These are phyloP conservation scores for Blastobotrys chiropterorum DNA, from an alignment of 805 yeast genomes.

Conservation along the genomic window DNA sequence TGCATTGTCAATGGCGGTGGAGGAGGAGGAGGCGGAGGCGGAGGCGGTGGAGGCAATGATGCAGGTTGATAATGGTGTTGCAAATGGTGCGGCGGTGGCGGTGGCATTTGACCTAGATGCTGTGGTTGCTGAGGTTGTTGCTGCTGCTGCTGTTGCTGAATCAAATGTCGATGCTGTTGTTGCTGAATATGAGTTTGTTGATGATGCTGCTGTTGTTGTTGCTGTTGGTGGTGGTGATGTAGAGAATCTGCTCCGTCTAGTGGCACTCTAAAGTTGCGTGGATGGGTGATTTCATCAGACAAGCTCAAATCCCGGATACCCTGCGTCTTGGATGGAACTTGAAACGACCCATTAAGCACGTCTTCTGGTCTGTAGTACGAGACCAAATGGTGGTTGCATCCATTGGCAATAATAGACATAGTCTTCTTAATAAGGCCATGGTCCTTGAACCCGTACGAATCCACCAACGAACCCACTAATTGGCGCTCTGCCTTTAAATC, in stretches of 20 bases:
- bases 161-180: conserved; percentile 13
- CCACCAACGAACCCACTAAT: conserved; percentile 51
- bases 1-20: neutral
- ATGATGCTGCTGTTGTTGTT: conserved; percentile 11
- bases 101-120: conserved; percentile 11
- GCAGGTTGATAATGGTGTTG: neutral
- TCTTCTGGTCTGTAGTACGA: conserved; percentile 76
- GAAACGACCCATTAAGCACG: conserved; percentile 51
- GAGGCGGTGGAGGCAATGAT: neutral
- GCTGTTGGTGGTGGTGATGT: conserved; percentile 1
- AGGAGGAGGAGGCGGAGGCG: neutral
- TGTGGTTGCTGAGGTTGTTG: conserved; percentile 9
- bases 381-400: conserved; percentile 50
- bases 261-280: conserved; percentile 31
- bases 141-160: conserved; percentile 7
- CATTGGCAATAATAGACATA: conserved; percentile 52
- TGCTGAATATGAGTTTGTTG: conserved; percentile 10
- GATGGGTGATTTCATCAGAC: conserved; percentile 30
- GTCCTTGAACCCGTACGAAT: conserved; percentile 58
- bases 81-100: conserved; percentile 6
- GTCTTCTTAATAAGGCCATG: conserved; percentile 81
- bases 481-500: conserved; percentile 32
- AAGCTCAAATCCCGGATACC: conserved; percentile 42
- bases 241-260: conserved; percentile 18
- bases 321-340: conserved; percentile 51